A percentile compares a stretch with the other conserved stretches of the same genome.
These are phyloP conservation scores for Cynara cardunculus DNA, from an alignment of 129 eudicot genomes.

Conservation along the genomic window DNA sequence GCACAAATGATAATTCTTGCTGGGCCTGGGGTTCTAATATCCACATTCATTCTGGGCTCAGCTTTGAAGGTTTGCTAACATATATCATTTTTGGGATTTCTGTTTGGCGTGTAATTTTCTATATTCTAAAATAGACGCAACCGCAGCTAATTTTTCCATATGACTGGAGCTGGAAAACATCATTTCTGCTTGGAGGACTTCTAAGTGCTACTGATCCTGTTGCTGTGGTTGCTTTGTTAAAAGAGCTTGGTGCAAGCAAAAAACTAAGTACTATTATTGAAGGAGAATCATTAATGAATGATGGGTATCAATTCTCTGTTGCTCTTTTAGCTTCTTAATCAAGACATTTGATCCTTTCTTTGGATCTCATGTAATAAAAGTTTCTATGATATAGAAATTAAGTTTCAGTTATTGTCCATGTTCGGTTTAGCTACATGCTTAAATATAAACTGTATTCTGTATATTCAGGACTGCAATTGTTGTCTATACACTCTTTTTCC, in stretches of 20 bases:
- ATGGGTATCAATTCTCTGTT: conserved; percentile 59
- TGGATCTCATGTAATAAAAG: background rate
- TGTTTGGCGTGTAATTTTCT: background rate
- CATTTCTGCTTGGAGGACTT: conserved; percentile 95
- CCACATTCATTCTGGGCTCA: conserved; percentile 79
- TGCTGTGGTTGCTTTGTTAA: conserved; percentile 89
- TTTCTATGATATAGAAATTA: conserved; percentile 6
- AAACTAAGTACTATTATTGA: conserved; percentile 90
- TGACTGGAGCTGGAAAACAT: conserved; percentile 92
- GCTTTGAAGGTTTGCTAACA: conserved; percentile 64
- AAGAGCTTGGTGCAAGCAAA: conserved; percentile 98
- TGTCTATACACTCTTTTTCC: conserved; percentile 70
- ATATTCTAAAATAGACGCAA: conserved; percentile 3
- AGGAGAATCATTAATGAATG: conserved; percentile 98
- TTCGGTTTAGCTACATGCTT: background rate
- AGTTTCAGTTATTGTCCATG: background rate
- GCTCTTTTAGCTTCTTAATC: background rate
- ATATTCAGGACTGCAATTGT: conserved; percentile 83
- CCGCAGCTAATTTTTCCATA: conserved; percentile 77
- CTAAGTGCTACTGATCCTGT: conserved; percentile 99
- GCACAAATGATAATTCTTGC: conserved; percentile 94
- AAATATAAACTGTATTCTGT: background rate
- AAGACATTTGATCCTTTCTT: background rate
- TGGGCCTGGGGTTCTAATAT: conserved; percentile 95
- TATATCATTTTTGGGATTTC: background rate